Conservation (phyloP, 2,329 filamentous ascomycete genomes). For the Dothideomycetes sp. region DNA sequence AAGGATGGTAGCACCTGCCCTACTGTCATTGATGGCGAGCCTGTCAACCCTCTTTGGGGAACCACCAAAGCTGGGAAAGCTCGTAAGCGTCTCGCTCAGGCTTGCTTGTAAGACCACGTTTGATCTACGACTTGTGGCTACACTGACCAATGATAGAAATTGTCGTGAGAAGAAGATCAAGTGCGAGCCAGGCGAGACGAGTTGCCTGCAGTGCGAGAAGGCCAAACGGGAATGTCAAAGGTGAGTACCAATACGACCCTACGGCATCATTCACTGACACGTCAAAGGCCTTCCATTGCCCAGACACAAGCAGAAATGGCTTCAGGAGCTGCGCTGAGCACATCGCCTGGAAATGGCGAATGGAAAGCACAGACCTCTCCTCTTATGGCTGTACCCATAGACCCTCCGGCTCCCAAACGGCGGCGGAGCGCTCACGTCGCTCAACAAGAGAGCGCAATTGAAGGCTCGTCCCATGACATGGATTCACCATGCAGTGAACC, state of each 20-base stretch:
- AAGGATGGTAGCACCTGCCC: conserved; percentile 11
- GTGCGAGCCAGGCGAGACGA: conserved; percentile 78
- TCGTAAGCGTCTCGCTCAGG: conserved; percentile 78
- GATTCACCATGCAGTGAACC: conserved; percentile 6
- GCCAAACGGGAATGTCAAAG: conserved; percentile 76
- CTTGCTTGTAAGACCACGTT: conserved; percentile 57
- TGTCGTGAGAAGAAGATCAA: conserved; percentile 98
- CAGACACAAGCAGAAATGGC: conserved; percentile 14
- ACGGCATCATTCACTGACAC: conserved; percentile 11
- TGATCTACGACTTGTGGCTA: not conserved
- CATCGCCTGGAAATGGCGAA: conserved; percentile 3
- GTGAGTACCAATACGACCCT: conserved; percentile 31
- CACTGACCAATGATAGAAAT: conserved; percentile 31
- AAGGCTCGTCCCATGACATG: not conserved
- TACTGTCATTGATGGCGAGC: conserved; percentile 11
- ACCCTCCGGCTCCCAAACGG: conserved; percentile 4
- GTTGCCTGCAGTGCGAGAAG: conserved; percentile 86
- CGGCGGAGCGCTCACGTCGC: conserved; percentile 6
- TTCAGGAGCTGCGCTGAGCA: not conserved
- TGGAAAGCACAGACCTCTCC: conserved; percentile 5
- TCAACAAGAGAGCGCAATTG: conserved; percentile 3
- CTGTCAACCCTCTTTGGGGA: conserved; percentile 72
- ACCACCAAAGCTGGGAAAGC: conserved; percentile 91
- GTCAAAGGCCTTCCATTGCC: conserved; percentile 16
- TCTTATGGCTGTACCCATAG: conserved; percentile 1